These are phyloP conservation scores for Mortierella hygrophila DNA, from an alignment of 192 early-diverging fungal genomes.

Conservation along the genomic window DNA sequence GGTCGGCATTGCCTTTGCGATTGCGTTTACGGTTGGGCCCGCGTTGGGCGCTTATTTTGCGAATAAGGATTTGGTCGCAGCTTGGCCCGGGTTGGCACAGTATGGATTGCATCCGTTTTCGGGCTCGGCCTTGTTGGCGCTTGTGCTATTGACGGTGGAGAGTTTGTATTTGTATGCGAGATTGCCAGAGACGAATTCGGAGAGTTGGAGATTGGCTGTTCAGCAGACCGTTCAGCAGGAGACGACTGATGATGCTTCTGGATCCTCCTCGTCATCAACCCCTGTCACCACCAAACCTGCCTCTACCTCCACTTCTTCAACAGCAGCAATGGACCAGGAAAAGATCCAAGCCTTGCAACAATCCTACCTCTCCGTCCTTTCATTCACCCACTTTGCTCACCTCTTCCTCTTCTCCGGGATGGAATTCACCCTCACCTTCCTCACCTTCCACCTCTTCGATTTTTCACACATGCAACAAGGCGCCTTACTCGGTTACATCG, in stretches of 20 bases:
- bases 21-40: slow-evolving; percentile 96
- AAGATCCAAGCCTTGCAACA: slow-evolving; percentile 45
- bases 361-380: slow-evolving; percentile 64
- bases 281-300: not conserved
- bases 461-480: slow-evolving; percentile 94
- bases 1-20: slow-evolving; percentile 96
- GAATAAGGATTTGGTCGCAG: slow-evolving; percentile 61
- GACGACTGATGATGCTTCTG: slow-evolving; percentile 8
- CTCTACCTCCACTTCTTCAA: not conserved
- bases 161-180: slow-evolving; percentile 78
- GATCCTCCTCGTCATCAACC: not conserved
- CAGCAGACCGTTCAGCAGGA: slow-evolving; percentile 36
- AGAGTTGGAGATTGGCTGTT: slow-evolving; percentile 31
- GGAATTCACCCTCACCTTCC: slow-evolving; percentile 98
- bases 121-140: slow-evolving; percentile 87
- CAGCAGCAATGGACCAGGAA: not conserved
- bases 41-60: slow-evolving; percentile 88
- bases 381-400: slow-evolving; percentile 85
- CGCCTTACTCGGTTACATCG: slow-evolving; percentile 86
- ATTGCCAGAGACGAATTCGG: slow-evolving; percentile 81
- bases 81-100: slow-evolving; percentile 57
- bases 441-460: slow-evolving; percentile 92
- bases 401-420: slow-evolving; percentile 96
- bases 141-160: slow-evolving; percentile 86
- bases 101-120: slow-evolving; percentile 82